phyloP scores from a whole-genome alignment of 2,329 filamentous ascomycete genomes.

The Metarhizium brunneum region DNA sequence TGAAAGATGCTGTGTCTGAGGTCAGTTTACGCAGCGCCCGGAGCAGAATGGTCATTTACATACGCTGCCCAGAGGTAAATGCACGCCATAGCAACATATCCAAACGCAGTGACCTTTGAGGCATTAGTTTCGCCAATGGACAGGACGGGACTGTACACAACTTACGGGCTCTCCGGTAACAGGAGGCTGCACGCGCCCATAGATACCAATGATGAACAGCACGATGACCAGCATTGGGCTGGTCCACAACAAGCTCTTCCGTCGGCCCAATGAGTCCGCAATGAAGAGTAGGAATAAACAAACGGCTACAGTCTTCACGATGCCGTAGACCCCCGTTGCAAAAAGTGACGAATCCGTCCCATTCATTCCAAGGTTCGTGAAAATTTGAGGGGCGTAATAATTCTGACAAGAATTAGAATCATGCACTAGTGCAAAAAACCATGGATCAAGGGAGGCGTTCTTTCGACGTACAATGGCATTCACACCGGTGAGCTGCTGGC shows the following conservation, averaged over 20 bases:
- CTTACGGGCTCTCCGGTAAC: slow-evolving; percentile 35
- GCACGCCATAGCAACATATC: slow-evolving; percentile 60
- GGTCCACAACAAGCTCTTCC: slow-evolving; percentile 53
- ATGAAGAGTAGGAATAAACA: slow-evolving; percentile 56
- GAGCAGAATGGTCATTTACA: slow-evolving; percentile 9
- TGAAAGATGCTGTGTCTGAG: slow-evolving; percentile 44
- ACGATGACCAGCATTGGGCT: slow-evolving; percentile 50
- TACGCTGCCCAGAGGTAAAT: slow-evolving; percentile 61
- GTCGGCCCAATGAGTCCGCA: slow-evolving; percentile 60
- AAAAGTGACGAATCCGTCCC: slow-evolving; percentile 52
- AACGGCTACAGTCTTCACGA: slow-evolving; percentile 59
- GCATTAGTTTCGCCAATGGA: background rate
- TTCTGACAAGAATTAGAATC: slow-evolving; percentile 26
- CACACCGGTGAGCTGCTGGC: slow-evolving; percentile 64
- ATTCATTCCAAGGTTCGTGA: slow-evolving; percentile 52
- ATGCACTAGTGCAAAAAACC: background rate
- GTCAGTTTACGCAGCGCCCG: slow-evolving; percentile 7
- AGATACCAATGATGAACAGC: slow-evolving; percentile 66
- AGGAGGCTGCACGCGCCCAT: slow-evolving; percentile 54
- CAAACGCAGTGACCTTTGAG: slow-evolving; percentile 48
- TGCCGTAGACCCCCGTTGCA: slow-evolving; percentile 64
- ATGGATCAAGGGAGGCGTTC: slow-evolving; percentile 21
- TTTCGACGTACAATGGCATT: slow-evolving; percentile 34
- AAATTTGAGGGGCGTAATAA: slow-evolving; percentile 64
- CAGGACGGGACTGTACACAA: slow-evolving; percentile 2